A percentile compares a stretch with the other conserved stretches of the same genome.
These are phyloP conservation scores for Pholiota conissans DNA, from an alignment of 768 basidiomycete species.

Conservation along the genomic window DNA sequence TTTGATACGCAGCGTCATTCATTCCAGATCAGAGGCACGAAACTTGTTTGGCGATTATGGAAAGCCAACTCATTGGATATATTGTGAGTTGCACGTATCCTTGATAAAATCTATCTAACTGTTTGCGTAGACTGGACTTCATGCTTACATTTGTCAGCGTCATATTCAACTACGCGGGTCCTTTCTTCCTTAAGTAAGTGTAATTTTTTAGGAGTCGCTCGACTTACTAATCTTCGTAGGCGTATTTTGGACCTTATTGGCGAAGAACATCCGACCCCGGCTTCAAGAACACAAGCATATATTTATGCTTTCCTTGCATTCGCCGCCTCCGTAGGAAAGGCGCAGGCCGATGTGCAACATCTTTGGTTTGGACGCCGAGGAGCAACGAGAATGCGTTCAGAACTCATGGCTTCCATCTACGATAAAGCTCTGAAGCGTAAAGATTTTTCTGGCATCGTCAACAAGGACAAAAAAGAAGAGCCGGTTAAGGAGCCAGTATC, in stretches of 20 bases:
- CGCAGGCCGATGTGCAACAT: conserved; percentile 70
- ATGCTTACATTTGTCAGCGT: conserved; percentile 67
- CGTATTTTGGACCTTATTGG: conserved; percentile 62
- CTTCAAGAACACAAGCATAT: conserved; percentile 62
- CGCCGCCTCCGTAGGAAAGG: conserved; percentile 46
- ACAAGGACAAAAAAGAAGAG: conserved; percentile 32
- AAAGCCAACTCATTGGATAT: conserved; percentile 48
- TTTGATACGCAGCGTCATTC: background rate
- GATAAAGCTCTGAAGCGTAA: conserved; percentile 84
- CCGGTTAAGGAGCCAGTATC: conserved; percentile 27
- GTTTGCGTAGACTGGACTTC: conserved; percentile 57
- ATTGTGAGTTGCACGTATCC: conserved; percentile 28
- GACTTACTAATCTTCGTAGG: conserved; percentile 23
- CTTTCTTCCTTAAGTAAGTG: conserved; percentile 80
- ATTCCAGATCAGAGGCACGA: conserved; percentile 26
- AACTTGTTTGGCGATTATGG: conserved; percentile 43
- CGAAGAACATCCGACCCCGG: conserved; percentile 40
- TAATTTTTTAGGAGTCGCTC: background rate
- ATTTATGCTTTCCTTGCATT: conserved; percentile 81
- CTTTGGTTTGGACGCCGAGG: conserved; percentile 84
- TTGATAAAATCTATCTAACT: background rate
- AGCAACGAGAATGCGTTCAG: conserved; percentile 66
- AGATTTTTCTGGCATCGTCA: conserved; percentile 78
- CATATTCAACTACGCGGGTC: conserved; percentile 74
- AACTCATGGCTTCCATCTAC: conserved; percentile 85